A percentile compares a stretch with the other conserved stretches of the same genome.
Conservation (phyloP, 164 flowering plant genomes). For the Cinnamomum chago region DNA sequence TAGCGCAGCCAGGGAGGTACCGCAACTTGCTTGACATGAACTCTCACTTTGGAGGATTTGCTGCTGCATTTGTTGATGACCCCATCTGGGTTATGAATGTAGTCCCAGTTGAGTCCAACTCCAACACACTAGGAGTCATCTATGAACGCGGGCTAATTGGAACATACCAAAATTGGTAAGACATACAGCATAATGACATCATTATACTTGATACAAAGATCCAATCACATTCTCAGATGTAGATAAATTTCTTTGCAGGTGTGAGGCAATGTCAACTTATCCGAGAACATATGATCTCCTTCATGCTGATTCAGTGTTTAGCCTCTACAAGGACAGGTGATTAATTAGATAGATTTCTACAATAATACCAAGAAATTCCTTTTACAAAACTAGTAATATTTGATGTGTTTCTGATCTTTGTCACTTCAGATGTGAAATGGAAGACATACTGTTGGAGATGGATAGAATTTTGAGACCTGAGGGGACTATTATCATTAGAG, state of each 20-base stretch:
- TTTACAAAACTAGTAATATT: neutral
- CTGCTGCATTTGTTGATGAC: conserved; percentile 72
- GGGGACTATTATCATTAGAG: conserved; percentile 66
- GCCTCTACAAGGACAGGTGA: conserved; percentile 65
- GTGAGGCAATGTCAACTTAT: conserved; percentile 92
- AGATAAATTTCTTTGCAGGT: conserved; percentile 36
- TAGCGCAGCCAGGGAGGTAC: conserved; percentile 63
- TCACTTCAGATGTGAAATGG: conserved; percentile 57
- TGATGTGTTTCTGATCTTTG: neutral
- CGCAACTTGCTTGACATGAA: conserved; percentile 91
- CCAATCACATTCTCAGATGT: neutral
- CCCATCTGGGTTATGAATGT: conserved; percentile 93
- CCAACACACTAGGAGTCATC: conserved; percentile 66
- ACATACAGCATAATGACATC: neutral
- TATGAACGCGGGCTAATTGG: conserved; percentile 88
- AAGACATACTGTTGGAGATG: conserved; percentile 75
- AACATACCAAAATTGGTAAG: conserved; percentile 83
- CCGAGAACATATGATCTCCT: conserved; percentile 79
- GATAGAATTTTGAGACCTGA: conserved; percentile 69
- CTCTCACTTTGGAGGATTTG: conserved; percentile 85
- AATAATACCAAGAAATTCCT: neutral
- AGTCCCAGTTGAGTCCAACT: conserved; percentile 57
- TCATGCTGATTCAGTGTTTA: conserved; percentile 63
- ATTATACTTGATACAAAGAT: neutral
- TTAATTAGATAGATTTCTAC: neutral